Base-by-base conservation (phyloP, 441 rosid species). In the Kokia cookei region DNA sequence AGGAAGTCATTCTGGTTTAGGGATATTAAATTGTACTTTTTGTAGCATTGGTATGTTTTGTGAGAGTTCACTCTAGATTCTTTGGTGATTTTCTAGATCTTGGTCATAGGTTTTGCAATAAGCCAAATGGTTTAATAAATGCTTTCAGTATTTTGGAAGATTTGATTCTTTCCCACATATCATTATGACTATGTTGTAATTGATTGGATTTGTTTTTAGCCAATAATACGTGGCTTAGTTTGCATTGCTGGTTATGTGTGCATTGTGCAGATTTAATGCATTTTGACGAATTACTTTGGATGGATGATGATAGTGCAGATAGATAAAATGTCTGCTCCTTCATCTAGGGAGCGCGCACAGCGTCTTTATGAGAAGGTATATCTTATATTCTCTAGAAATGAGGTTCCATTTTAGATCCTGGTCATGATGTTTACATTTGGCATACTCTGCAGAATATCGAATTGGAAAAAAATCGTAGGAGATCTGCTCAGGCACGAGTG, bases 291-390 rank as follows among this genome's bases (percentile, higher is more conserved):
- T 67, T 51, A 67, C 15, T 54, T 79, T 83, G 86, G 79, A 88
- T 91, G 93, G 91, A 86, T 91, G 84, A 86, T 93, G 91, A 75
- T 85, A 73, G 80, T 83, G 83, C 86, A 83, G 87, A 91, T 87
- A 91, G 99, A 93, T 93, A 93, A 91, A 74, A 83, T 82, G 88
- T 88, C 93, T 72, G 87, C 88, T 88, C 85, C 84, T 76, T 80
- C 90, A 19, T 75, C 97, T 54, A 37, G 85, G 96, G 98, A 91
- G 89, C 90, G 88, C 48, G 97, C 91, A 3, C 85, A 90, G 59
- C 86, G 84, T 42, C 93, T 95, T 59, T 79, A 85, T 79, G 93
- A 91, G 48, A 91, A 89, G 97, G 99, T 95, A 79, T 57, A 14
- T 29, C 65, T n/a, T 73, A 57, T 71, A 14, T 74, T 35, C n/a